A percentile compares a stretch with the other conserved stretches of the same genome.
phyloP scores from a whole-genome alignment of 257 asterid species.

The Cynanchum wilfordii region DNA sequence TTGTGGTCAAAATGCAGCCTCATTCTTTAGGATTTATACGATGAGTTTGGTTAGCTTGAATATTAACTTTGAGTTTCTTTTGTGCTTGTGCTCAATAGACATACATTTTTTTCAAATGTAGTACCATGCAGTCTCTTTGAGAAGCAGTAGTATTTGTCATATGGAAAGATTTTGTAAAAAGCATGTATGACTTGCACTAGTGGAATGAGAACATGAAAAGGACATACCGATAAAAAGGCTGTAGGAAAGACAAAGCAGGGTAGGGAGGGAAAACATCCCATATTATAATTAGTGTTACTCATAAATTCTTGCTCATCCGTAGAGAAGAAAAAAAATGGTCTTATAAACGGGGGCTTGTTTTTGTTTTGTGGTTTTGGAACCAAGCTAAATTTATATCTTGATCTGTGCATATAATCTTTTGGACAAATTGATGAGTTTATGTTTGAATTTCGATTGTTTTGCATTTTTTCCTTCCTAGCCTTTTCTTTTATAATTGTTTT shows the following conservation, averaged over 20 bases:
- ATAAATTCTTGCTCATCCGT: not conserved
- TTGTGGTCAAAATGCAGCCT: too few relatives aligned
- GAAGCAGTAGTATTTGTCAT: not conserved
- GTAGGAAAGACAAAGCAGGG: not conserved
- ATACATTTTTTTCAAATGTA: too few relatives aligned
- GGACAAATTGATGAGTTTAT: not conserved
- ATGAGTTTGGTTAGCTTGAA: not conserved
- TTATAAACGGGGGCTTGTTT: not conserved
- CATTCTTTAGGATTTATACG: too few relatives aligned
- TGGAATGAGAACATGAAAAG: not conserved
- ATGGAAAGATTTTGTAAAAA: not conserved
- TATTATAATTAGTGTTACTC: not conserved
- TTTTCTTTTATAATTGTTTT: not conserved
- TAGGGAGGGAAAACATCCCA: not conserved
- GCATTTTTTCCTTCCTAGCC: not conserved
- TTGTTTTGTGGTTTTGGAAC: not conserved
- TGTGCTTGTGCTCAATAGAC: not conserved
- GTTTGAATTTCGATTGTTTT: not conserved
- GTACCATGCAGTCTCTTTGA: too few relatives aligned
- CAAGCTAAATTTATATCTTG: not conserved
- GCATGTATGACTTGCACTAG: not conserved
- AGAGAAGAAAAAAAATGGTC: not conserved
- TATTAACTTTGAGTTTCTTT: not conserved
- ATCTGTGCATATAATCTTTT: too few relatives aligned
- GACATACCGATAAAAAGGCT: not conserved